Percentiles rank a stretch among this genome's conserved stretches.
phyloP scores from a whole-genome alignment of 2,329 filamentous ascomycete genomes.

The Botrytis fragariae region DNA sequence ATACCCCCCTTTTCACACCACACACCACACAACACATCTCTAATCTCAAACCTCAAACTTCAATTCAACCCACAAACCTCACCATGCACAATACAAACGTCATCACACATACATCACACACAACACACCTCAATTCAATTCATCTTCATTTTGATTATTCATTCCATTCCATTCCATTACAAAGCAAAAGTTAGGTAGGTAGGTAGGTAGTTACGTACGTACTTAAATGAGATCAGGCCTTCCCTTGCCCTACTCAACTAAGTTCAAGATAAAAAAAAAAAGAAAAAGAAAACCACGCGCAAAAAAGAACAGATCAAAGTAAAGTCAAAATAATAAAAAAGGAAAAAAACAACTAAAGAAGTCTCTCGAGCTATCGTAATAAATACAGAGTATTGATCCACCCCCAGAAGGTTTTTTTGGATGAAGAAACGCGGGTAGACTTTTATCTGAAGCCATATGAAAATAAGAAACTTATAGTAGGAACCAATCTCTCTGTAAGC shows the following conservation, averaged over 20 bases:
- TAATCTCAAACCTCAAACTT: too few relatives aligned
- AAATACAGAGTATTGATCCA: constrained; percentile 21
- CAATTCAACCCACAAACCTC: too few relatives aligned
- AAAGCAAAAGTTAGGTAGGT: constrained; percentile 16
- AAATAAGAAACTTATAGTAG: background rate
- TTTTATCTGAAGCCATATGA: background rate
- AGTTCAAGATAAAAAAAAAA: background rate
- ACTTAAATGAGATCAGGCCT: background rate
- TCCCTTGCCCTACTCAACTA: background rate
- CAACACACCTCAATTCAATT: too few relatives aligned
- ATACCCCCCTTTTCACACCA: too few relatives aligned
- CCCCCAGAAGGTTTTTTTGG: background rate
- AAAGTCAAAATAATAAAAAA: constrained; percentile 6
- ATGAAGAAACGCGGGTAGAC: background rate
- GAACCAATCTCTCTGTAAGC: constrained; percentile 3
- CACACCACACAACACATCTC: too few relatives aligned
- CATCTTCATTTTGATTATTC: background rate
- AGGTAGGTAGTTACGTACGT: background rate
- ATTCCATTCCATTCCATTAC: constrained; percentile 16
- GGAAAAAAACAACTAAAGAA: background rate
- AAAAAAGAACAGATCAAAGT: constrained; percentile 4
- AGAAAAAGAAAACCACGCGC: background rate
- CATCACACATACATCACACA: too few relatives aligned
- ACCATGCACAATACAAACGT: too few relatives aligned
- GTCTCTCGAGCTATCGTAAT: constrained; percentile 20